These are phyloP conservation scores for Chlamydomonas schloesseri DNA, from an alignment of 139 green algal species.

Conservation along the genomic window DNA sequence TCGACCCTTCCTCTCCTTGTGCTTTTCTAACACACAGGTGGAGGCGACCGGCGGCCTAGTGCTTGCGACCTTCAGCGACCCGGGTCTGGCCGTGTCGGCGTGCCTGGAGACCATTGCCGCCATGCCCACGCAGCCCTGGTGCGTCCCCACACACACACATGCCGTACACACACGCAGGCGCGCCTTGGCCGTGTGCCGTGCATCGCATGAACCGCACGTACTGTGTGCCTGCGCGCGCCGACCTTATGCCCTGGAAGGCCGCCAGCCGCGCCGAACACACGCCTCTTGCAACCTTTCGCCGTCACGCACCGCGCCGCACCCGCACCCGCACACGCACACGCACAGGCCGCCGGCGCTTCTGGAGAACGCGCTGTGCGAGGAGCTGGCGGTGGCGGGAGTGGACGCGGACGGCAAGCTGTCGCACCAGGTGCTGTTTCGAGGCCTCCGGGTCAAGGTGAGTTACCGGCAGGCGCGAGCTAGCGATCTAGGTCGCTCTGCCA, in stretches of 20 bases:
- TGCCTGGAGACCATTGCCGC: neutral
- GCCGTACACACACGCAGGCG: no score
- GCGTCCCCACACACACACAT: neutral
- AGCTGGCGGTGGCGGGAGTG: slow-evolving; percentile 16
- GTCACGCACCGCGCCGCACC: no score
- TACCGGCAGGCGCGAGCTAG: no score
- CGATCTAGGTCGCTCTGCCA: no score
- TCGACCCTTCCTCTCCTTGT: no score
- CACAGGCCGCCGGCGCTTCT: neutral
- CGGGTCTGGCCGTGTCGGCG: neutral
- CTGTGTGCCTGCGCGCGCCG: no score
- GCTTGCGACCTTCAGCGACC: slow-evolving; percentile 7
- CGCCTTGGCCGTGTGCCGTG: no score
- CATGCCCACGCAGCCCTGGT: slow-evolving; percentile 5
- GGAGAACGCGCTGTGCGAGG: slow-evolving; percentile 35
- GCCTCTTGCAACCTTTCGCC: no score
- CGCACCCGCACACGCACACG: no score
- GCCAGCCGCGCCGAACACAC: no score
- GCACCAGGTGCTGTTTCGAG: slow-evolving; percentile 9
- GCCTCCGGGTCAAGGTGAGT: slow-evolving; percentile 13
- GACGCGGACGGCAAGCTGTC: neutral
- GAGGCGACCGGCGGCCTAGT: slow-evolving; percentile 12
- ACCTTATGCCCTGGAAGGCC: no score
- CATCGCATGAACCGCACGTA: no score
- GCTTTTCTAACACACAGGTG: neutral